Base-by-base conservation (phyloP, 805 yeast genomes). In the Schwanniomyces sp. region DNA sequence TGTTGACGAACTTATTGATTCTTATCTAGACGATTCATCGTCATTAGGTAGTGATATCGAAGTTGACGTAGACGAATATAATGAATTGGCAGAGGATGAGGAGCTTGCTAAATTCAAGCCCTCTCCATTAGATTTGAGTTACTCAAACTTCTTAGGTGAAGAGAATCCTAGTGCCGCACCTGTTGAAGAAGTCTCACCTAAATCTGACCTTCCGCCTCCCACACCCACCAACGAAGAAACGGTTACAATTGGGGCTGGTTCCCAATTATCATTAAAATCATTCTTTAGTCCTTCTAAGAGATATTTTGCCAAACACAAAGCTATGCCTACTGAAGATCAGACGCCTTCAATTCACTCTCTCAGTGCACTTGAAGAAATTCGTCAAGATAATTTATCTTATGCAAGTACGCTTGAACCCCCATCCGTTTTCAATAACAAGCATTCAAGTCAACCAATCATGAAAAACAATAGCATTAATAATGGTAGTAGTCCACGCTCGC, bases 1-100 rank as follows among this genome's bases (percentile, higher is more conserved):
- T 6, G 71, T 73, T 21, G 78, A 73, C 55, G 78, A 73, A 45
- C 59, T 73, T 17, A 53, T 73, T 34, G 76, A 72, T 52, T 67
- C 74, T 21, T 73, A 73, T 47, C 61, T 73, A 34, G 76, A 72
- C 45, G 74, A 67, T 46, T 49, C 54, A 8, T 51, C 58, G 1
- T 55, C 53, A 3, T 48, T 55, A 34, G 61, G 55, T 6, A 57
- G 61, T 44, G 55, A 54, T 32, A 26, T 47, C 1, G 59, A 52
- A 7, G 58, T 54, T 16, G 53, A 45, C 39, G 44, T 28, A 3
- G 60, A 59, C 38, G 57, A 63, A n/a, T 50, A 54, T 41, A 26
- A 57, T 1, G 44, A 57, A 37, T 46, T 37, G 7, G 42, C 50
- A 7, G 37, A 3, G 24, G 41, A 21, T 21, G 29, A 41, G 16